Conservation (phyloP, 2,329 filamentous ascomycete genomes). For the Corynespora cassiicola region DNA sequence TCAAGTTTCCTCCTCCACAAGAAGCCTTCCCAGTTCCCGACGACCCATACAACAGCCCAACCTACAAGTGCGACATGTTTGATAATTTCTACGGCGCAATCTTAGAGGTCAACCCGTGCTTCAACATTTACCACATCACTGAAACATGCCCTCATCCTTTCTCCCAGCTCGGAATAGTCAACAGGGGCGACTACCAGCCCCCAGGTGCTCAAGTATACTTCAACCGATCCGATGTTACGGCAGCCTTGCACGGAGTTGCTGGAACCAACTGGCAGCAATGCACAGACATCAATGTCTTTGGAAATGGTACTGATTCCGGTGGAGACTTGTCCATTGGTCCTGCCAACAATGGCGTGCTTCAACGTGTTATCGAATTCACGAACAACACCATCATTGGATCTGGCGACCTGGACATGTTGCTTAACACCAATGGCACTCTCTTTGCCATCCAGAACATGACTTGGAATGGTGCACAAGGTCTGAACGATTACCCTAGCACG, state of each 20-base stretch:
- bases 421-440: constrained; percentile 59
- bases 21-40: constrained; percentile 34
- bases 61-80: constrained; percentile 47
- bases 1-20: constrained; percentile 49
- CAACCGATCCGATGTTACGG: constrained; percentile 59
- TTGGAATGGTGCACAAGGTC: constrained; percentile 57
- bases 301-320: constrained; percentile 33
- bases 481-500: constrained; percentile 50
- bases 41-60: constrained; percentile 19
- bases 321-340: constrained; percentile 47
- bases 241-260: constrained; percentile 56
- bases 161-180: constrained; percentile 46
- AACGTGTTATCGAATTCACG: constrained; percentile 58
- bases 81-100: constrained; percentile 48
- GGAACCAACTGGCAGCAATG: constrained; percentile 53
- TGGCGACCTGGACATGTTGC: constrained; percentile 57
- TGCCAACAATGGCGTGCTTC: constrained; percentile 49
- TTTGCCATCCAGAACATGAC: constrained; percentile 62
- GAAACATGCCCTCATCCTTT: constrained; percentile 53
- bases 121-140: constrained; percentile 58
- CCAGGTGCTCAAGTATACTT: constrained; percentile 55
- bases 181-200: constrained; percentile 46
- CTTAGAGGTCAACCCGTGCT: constrained; percentile 56
- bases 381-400: constrained; percentile 60
- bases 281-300: constrained; percentile 50